phyloP scores from a whole-genome alignment of 108 stramenopile genomes.

The Parietichytrium sp. region DNA sequence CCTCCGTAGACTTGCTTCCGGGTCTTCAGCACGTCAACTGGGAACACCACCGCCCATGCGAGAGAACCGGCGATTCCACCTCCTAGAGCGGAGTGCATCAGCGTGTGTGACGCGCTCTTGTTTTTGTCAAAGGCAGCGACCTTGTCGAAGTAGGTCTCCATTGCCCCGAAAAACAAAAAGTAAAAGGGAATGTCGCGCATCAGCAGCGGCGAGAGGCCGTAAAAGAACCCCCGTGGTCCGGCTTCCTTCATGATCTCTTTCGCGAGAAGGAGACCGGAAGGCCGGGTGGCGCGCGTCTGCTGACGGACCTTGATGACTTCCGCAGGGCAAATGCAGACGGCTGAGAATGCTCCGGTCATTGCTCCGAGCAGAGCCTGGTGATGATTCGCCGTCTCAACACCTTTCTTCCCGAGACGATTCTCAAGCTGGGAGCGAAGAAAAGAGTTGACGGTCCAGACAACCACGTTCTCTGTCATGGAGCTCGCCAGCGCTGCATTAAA shows the following conservation, averaged over 20 bases:
- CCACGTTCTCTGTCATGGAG: constrained; percentile 41
- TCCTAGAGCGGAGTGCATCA: not conserved
- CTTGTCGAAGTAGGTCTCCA: constrained; percentile 31
- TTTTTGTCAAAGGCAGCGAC: not conserved
- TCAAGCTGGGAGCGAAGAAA: not conserved
- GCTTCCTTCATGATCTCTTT: not conserved
- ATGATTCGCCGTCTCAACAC: too few relatives aligned
- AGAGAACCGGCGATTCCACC: constrained; percentile 41
- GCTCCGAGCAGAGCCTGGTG: constrained; percentile 42
- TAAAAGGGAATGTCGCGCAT: constrained; percentile 47
- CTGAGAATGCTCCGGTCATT: constrained; percentile 10
- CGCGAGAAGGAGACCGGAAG: not conserved
- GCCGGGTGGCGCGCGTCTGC: constrained; percentile 6
- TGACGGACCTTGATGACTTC: constrained; percentile 42
- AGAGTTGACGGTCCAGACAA: constrained; percentile 40
- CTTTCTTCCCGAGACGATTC: too few relatives aligned
- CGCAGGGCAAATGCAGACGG: constrained; percentile 39
- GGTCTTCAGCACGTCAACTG: constrained; percentile 40
- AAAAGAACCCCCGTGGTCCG: constrained; percentile 14
- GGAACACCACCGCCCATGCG: constrained; percentile 44
- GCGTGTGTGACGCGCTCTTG: not conserved
- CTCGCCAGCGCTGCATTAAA: constrained; percentile 34
- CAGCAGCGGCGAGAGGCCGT: constrained; percentile 35
- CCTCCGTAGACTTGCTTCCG: constrained; percentile 6
- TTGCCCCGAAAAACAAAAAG: constrained; percentile 41